phyloP scores from a whole-genome alignment of 1,139 yeast genomes.

The Kodamaea arcana region DNA sequence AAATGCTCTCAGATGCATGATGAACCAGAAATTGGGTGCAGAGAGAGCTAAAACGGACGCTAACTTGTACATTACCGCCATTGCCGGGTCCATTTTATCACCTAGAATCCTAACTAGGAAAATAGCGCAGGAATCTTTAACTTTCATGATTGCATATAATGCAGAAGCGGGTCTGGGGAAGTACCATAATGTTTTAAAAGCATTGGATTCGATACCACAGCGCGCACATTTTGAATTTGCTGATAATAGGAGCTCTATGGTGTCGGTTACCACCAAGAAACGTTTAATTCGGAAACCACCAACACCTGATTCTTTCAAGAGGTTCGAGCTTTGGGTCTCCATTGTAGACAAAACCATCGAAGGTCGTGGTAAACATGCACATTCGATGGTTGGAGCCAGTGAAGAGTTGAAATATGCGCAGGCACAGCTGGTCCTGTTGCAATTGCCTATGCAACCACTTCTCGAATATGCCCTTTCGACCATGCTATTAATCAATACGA shows the following conservation, averaged over 20 bases:
- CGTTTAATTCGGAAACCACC: conserved; percentile 40
- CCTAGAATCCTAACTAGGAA: conserved; percentile 71
- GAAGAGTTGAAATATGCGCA: conserved; percentile 75
- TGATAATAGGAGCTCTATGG: conserved; percentile 1
- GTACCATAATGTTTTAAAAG: conserved; percentile 57
- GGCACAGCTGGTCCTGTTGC: conserved; percentile 42
- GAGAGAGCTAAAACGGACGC: conserved; percentile 42
- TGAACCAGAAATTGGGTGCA: conserved; percentile 46
- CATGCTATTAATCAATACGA: conserved; percentile 68
- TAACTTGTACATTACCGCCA: conserved; percentile 38
- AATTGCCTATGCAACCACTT: conserved; percentile 45
- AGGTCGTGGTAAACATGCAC: conserved; percentile 80
- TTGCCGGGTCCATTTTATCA: conserved; percentile 45
- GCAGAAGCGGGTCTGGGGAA: conserved; percentile 40
- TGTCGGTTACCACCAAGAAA: conserved; percentile 12
- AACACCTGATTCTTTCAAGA: conserved; percentile 39
- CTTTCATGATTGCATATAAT: conserved; percentile 46
- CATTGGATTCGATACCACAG: conserved; percentile 59
- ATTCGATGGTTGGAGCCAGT: conserved; percentile 89
- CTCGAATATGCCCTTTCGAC: conserved; percentile 80
- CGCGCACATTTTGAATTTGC: conserved; percentile 54
- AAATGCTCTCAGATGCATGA: conserved; percentile 44
- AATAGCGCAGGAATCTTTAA: conserved; percentile 72
- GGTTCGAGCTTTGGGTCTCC: conserved; percentile 84
- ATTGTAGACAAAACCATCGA: conserved; percentile 71